Evolutionary conservation across 805 yeast species (phyloP).

Genomic region (Groenewaldozyma salmanticensis): DNA sequence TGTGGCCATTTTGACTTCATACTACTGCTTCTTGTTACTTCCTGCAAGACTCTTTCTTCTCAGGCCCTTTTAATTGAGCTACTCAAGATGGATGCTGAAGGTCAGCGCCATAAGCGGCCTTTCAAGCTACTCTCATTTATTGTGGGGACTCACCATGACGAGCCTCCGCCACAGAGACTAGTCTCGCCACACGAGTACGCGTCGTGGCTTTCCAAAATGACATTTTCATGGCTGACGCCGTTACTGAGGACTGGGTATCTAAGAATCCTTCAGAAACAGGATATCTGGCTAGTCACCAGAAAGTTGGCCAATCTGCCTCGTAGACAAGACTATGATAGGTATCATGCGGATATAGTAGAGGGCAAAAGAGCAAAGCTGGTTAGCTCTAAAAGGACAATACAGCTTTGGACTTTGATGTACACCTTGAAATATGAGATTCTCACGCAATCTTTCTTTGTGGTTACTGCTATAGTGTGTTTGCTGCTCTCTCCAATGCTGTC

Average conservation of each 20-base stretch:
- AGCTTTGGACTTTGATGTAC: slow-evolving; percentile 4
- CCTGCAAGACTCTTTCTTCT: no score
- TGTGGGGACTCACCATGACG: slow-evolving; percentile 4
- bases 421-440: slow-evolving; percentile 3
- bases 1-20: no score
- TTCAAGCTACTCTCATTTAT: slow-evolving; percentile 4
- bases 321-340: slow-evolving; percentile 3
- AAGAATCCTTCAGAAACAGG: slow-evolving; percentile 7
- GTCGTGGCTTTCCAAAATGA: slow-evolving; percentile 1
- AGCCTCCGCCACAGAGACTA: slow-evolving; percentile 5
- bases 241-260: slow-evolving; percentile 9
- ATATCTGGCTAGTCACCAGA: slow-evolving; percentile 6
- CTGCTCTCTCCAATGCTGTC: slow-evolving; percentile 6
- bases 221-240: slow-evolving; percentile 11
- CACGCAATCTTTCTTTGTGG: background rate
- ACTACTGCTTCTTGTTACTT: no score
- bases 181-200: slow-evolving; percentile 5
- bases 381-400: background rate
- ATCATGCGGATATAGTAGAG: background rate
- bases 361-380: slow-evolving; percentile 1
- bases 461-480: background rate
- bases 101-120: no score
- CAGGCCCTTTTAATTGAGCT: no score
- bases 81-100: no score
- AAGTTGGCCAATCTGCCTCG: slow-evolving; percentile 2